Evolutionary conservation across 2,329 filamentous ascomycete genomes (phyloP).

Genomic region (Lasiodiplodia sp.): DNA sequence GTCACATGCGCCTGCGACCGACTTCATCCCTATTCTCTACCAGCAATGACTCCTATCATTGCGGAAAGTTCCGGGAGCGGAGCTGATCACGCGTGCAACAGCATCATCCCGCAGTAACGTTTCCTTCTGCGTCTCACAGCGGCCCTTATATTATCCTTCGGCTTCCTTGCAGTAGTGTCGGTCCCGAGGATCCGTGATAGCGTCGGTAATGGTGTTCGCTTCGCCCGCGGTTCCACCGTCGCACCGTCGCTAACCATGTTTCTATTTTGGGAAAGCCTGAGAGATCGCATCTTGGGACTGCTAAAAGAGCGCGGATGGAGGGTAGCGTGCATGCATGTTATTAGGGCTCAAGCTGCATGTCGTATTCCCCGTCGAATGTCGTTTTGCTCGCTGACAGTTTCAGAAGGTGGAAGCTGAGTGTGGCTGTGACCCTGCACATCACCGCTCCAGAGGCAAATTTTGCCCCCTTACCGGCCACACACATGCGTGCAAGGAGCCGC

Average conservation of each 20-base stretch:
- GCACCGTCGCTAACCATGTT: neutral
- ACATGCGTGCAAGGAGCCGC: slow-evolving; percentile 6
- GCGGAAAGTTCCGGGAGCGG: neutral
- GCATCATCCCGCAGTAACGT: neutral
- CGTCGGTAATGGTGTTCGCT: neutral
- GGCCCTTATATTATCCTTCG: too few relatives aligned
- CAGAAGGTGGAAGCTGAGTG: slow-evolving; percentile 17
- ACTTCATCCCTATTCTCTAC: neutral
- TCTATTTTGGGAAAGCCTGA: slow-evolving; percentile 6
- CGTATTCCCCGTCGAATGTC: slow-evolving; percentile 12
- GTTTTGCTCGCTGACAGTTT: slow-evolving; percentile 9
- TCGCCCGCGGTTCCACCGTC: neutral
- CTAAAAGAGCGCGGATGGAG: neutral
- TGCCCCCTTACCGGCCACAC: slow-evolving; percentile 16
- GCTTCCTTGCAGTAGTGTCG: neutral
- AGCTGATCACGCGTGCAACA: neutral
- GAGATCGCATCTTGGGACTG: neutral
- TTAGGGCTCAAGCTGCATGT: slow-evolving; percentile 17
- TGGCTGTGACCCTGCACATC: slow-evolving; percentile 13
- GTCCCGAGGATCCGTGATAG: neutral
- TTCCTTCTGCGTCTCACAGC: neutral
- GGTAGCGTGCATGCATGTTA: neutral
- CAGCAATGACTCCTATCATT: too few relatives aligned
- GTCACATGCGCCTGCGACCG: neutral
- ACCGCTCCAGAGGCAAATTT: slow-evolving; percentile 18